Evolutionary conservation across 768 basidiomycete genomes (phyloP).

Genomic region (Cystoderma amianthinum): DNA sequence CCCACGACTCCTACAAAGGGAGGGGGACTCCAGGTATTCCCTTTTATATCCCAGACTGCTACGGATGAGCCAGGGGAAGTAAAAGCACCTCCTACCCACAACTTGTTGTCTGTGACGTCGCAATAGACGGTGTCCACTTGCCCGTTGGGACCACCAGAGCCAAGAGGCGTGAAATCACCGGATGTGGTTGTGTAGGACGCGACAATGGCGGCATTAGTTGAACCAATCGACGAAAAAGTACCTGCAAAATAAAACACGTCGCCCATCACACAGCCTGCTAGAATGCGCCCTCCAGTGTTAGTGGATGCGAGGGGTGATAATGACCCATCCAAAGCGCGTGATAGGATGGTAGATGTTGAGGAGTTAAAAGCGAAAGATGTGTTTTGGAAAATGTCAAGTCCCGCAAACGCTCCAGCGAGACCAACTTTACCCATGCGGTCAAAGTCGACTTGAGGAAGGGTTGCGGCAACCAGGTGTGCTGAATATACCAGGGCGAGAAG

Average conservation of each 20-base stretch:
- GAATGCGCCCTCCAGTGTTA: slow-evolving; percentile 71
- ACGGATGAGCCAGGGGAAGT: slow-evolving; percentile 60
- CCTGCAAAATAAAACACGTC: slow-evolving; percentile 78
- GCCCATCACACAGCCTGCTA: slow-evolving; percentile 64
- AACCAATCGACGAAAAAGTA: slow-evolving; percentile 67
- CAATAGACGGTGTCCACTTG: slow-evolving; percentile 72
- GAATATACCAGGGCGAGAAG: slow-evolving; percentile 14
- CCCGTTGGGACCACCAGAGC: slow-evolving; percentile 67
- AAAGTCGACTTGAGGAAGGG: slow-evolving; percentile 36
- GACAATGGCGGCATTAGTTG: slow-evolving; percentile 58
- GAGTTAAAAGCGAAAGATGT: slow-evolving; percentile 57
- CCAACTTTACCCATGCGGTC: slow-evolving; percentile 88
- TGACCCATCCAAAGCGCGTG: slow-evolving; percentile 57
- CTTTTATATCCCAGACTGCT: slow-evolving; percentile 62
- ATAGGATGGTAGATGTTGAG: slow-evolving; percentile 63
- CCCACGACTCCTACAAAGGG: slow-evolving; percentile 82
- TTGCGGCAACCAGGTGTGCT: slow-evolving; percentile 21
- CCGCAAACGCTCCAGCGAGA: slow-evolving; percentile 83
- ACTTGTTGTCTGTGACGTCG: slow-evolving; percentile 51
- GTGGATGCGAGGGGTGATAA: slow-evolving; percentile 71
- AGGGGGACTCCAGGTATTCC: slow-evolving; percentile 65
- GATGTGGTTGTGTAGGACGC: slow-evolving; percentile 65
- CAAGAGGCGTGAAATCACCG: slow-evolving; percentile 53
- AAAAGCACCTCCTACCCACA: slow-evolving; percentile 81
- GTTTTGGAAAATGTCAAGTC: slow-evolving; percentile 71